A percentile compares a stretch with the other conserved stretches of the same genome.
Evolutionary conservation across 768 basidiomycete genomes (phyloP).

Genomic region (Paxillus involutus): DNA sequence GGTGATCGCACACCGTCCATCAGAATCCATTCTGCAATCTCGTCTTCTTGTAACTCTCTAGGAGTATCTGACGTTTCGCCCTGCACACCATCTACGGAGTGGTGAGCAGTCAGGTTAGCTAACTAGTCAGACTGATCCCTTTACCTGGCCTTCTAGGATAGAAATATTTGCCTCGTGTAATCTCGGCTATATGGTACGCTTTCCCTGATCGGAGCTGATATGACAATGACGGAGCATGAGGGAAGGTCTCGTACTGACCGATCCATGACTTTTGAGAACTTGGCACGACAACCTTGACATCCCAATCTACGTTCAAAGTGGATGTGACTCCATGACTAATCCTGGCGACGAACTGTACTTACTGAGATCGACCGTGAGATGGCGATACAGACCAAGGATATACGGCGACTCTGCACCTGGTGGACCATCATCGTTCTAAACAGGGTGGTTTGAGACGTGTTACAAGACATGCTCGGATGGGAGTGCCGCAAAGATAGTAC

Average conservation of each 20-base stretch:
- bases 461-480: neutral
- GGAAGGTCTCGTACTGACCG: conserved; percentile 41
- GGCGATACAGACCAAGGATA: conserved; percentile 66
- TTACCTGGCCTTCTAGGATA: conserved; percentile 65
- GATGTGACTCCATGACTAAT: neutral
- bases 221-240: neutral
- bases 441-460: neutral
- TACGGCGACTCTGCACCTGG: conserved; percentile 74
- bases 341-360: conserved; percentile 9
- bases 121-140: neutral
- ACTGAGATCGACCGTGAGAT: conserved; percentile 63
- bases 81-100: conserved; percentile 44
- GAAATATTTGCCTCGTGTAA: conserved; percentile 69
- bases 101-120: neutral
- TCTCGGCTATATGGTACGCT: conserved; percentile 77
- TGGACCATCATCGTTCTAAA: conserved; percentile 84
- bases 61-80: conserved; percentile 66
- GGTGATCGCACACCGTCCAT: conserved; percentile 64
- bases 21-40: conserved; percentile 89
- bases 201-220: conserved; percentile 49
- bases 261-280: conserved; percentile 89
- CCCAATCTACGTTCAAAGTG: conserved; percentile 52
- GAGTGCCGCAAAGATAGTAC: conserved; percentile 14
- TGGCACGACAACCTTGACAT: conserved; percentile 79
- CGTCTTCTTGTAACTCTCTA: conserved; percentile 71